These are phyloP conservation scores for Irineochytrium annulatum DNA, from an alignment of 192 early-diverging fungal genomes.

Conservation along the genomic window DNA sequence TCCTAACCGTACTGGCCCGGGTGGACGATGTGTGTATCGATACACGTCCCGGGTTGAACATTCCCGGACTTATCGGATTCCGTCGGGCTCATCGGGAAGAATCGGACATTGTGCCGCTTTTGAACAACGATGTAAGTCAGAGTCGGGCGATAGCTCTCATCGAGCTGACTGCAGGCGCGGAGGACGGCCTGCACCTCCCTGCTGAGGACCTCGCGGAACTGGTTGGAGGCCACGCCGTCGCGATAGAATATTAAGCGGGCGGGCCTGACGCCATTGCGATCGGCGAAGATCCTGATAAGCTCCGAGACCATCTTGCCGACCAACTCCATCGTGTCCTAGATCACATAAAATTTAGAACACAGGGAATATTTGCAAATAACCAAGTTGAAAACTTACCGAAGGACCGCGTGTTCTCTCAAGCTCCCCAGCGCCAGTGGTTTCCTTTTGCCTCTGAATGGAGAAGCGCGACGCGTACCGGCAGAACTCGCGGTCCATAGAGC, in stretches of 20 bases:
- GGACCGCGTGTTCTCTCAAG: constrained; percentile 63
- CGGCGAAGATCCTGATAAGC: constrained; percentile 55
- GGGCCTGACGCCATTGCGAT: constrained; percentile 60
- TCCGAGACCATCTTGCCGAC: no score
- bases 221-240: constrained; percentile 76
- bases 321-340: no score
- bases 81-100: constrained; percentile 40
- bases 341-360: no score
- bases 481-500: constrained; percentile 48
- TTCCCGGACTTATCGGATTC: constrained; percentile 36
- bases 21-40: no score
- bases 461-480: no score
- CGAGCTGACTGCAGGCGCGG: constrained; percentile 34
- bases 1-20: constrained; percentile 18
- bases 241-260: constrained; percentile 80
- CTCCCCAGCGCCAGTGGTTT: constrained; percentile 61
- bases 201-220: constrained; percentile 63
- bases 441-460: constrained; percentile 68
- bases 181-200: constrained; percentile 68
- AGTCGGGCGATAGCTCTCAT: constrained; percentile 48
- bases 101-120: constrained; percentile 77
- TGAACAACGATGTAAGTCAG: constrained; percentile 69
- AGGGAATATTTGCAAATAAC: no score
- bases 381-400: no score
- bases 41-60: constrained; percentile 41